Base-by-base conservation (phyloP, 2,329 filamentous ascomycete genomes). In the Aspergillus ibericus region DNA sequence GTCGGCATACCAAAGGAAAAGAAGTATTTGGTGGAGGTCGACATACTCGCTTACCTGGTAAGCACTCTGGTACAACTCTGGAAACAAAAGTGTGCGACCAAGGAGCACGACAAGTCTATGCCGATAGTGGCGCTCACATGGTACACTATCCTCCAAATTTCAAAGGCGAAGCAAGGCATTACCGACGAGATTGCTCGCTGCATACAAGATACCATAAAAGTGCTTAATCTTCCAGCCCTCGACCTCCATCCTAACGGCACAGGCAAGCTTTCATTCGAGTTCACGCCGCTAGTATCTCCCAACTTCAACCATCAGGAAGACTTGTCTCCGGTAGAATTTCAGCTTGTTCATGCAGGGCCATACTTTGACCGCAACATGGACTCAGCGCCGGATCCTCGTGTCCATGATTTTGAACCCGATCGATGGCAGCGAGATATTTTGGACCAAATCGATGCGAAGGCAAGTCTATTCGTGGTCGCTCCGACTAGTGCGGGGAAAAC, bases 401-500 rank as follows among this genome's bases (percentile, higher is more conserved):
- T 91, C 8, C 59, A 50, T 25, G 81, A 82, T 1, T 93, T 93
- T 68, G 76, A 87, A 4, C 90, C 90, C 1, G 90, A 93, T 76
- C 84, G 82, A 3, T 93, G 90, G 90, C 90, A 93, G 73, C 78
- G 88, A 56, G 80, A 85, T 36, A 89, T 93, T 0, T 79, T 93
- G 0, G 88, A 93, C 62, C 83, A 85, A 38, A 87, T 93, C 36
- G 90, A 93, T 70, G 81, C 80, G 0, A 80, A 89, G 55, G 83
- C 86, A 63, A 91, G 88, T 64, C 77, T 91, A 0, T 87, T 93
- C 59, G 88, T 92, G 0, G 86, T 93, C 8, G 90, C 90, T 0
- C 90, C 90, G 0, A 93, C 90, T 0, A 90, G 87, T 22, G 87
- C 90, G 0, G 90, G 90, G 62, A 93, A 93, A 72, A 93, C 90